Conservation (phyloP, 1,284 basidiomycete genomes). For the Microbotryum violaceum region DNA sequence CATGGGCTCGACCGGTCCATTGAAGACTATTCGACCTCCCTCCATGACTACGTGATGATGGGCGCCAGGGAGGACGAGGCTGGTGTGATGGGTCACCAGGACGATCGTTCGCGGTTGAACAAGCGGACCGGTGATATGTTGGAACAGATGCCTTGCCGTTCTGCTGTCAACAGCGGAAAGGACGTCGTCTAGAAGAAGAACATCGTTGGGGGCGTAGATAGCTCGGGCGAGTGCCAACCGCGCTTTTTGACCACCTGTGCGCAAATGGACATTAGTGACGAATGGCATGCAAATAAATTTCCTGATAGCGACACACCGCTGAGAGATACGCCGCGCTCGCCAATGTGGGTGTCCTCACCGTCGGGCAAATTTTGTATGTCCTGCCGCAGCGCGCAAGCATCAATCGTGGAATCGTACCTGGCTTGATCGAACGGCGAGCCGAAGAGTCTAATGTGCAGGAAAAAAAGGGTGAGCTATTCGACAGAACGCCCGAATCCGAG, state of each 20-base stretch:
- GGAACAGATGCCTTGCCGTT: constrained; percentile 74
- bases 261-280: neutral
- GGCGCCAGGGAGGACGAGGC: constrained; percentile 39
- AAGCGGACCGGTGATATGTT: constrained; percentile 67
- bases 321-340: constrained; percentile 60
- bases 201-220: constrained; percentile 80
- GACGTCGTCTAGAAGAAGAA: constrained; percentile 78
- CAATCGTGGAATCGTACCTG: constrained; percentile 68
- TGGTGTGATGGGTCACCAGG: constrained; percentile 74
- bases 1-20: constrained; percentile 45
- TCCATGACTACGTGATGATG: constrained; percentile 58
- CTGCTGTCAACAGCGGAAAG: constrained; percentile 76
- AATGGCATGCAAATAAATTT: constrained; percentile 52
- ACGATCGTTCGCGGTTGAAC: constrained; percentile 69
- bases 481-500: constrained; percentile 34
- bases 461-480: constrained; percentile 41
- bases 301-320: constrained; percentile 50
- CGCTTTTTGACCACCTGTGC: constrained; percentile 35
- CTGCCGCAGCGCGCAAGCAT: constrained; percentile 64
- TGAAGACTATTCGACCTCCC: constrained; percentile 67
- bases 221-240: constrained; percentile 77
- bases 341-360: constrained; percentile 54
- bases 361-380: constrained; percentile 87
- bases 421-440: constrained; percentile 68
- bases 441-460: constrained; percentile 69